Evolutionary conservation across 306 rosid genomes (phyloP), one percentile per base, ranked within the genome.

Genomic region (Begonia peltatifolia): DNA sequence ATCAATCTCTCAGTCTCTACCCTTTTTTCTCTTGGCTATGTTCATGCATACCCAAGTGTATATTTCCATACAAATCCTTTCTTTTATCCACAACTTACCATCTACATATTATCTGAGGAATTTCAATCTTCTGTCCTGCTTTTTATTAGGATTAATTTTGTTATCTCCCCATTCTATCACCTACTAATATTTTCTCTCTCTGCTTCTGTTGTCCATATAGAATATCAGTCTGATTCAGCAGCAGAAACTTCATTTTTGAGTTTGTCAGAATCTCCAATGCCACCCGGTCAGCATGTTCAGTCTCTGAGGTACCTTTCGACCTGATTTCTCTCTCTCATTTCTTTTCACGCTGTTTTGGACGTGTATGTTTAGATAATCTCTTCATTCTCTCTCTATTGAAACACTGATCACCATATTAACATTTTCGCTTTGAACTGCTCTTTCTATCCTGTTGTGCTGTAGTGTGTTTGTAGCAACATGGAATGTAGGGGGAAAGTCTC

Each of bases 401-500:
- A 13, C 14, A 30, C 8, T 8, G 47, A 6, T 49, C 1, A 44
- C 25, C 17, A 12, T 60, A 36, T 4, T 50, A 13, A 20, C 23
- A 20, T 20, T 20, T 30, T 30, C 38, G 38, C 1, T 5, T 30
- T n/a, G 38, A 30, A 30, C 14, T 2, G 6, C 14, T 10, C 48
- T 44, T 10, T 44, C 14, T n/a, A 3, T 44, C 48, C 12, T 30
- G 38, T 30, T 30, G 63, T 46, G 38, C 56, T 54, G 23, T 38
- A 92, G 99, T 41, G 76, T 77, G 46, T 86, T 83, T 42, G 83
- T 79, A 58, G 94, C 96, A 12, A 92, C 99, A 10, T 92, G 99
- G 99, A 92, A 92, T 64, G 93, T 78, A 3, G 99, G 99, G 62
- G 99, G 99, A 53, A 79, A 81, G 63, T 81, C 84, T 71, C 99